phyloP scores from a whole-genome alignment of 306 rosid genomes.

The Dryas alaskensis region DNA sequence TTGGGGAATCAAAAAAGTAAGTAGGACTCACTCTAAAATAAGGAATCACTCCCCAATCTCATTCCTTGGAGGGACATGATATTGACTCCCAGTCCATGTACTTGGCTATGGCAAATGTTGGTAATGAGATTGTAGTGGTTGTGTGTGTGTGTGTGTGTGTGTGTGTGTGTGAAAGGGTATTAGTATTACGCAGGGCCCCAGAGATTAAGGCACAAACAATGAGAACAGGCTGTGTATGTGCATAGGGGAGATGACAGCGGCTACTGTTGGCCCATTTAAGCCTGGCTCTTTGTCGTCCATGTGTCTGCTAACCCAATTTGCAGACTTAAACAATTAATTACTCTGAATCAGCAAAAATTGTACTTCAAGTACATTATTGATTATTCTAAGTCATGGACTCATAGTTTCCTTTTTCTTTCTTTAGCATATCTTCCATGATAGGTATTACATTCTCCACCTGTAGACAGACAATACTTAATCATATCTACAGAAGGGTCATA shows the following conservation, averaged over 20 bases:
- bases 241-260: neutral
- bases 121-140: no score
- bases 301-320: constrained; percentile 8
- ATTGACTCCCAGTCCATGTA: no score
- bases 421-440: neutral
- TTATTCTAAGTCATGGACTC: neutral
- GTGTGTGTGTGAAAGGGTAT: neutral
- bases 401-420: neutral
- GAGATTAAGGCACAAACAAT: neutral
- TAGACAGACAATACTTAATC: neutral
- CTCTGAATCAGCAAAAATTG: neutral
- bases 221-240: neutral
- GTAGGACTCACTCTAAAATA: no score
- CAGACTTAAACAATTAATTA: neutral
- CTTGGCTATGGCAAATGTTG: no score
- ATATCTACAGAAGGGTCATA: neutral
- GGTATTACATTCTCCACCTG: neutral
- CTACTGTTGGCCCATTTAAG: neutral
- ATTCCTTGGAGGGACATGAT: no score
- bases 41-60: no score
- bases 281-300: constrained; percentile 9
- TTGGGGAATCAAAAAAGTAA: no score
- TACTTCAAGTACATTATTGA: neutral
- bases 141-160: neutral
- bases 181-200: neutral